Percentiles rank a stretch among this genome's conserved stretches.
phyloP scores from a whole-genome alignment of 139 green algal genomes.

The Astrephomene gubernaculifera region DNA sequence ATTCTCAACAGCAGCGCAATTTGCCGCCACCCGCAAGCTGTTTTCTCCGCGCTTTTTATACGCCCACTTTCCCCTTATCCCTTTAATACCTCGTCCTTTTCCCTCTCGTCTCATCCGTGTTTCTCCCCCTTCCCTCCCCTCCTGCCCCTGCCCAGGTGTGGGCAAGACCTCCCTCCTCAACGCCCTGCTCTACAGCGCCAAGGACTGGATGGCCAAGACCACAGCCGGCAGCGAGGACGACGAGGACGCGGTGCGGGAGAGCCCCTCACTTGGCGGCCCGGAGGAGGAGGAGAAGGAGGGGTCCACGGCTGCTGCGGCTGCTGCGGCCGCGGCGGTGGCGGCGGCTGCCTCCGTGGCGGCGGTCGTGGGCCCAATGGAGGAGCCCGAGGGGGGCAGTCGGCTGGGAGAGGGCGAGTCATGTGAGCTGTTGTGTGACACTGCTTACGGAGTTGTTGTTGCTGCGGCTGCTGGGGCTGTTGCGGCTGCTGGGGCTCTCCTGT shows the following conservation, averaged over 20 bases:
- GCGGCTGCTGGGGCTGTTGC: too few relatives aligned
- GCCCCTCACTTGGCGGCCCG: neutral
- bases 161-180: conserved; percentile 44
- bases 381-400: neutral
- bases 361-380: neutral
- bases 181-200: conserved; percentile 39
- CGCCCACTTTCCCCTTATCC: too few relatives aligned
- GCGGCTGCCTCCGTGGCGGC: neutral
- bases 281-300: too few relatives aligned
- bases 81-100: too few relatives aligned
- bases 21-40: too few relatives aligned
- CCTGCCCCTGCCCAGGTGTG: conserved; percentile 14
- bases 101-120: neutral
- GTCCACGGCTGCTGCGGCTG: too few relatives aligned
- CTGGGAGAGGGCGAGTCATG: conserved; percentile 1
- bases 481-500: too few relatives aligned
- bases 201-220: conserved; percentile 39
- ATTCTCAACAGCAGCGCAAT: too few relatives aligned
- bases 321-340: neutral
- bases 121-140: neutral
- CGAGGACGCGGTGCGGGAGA: neutral
- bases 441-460: too few relatives aligned
- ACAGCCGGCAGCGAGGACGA: neutral
- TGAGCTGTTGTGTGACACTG: too few relatives aligned
- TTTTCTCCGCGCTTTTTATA: too few relatives aligned